Percentiles rank a stretch among this genome's conserved stretches.
Conservation (phyloP, 2,329 filamentous ascomycete species). For the Penicillium sp. region DNA sequence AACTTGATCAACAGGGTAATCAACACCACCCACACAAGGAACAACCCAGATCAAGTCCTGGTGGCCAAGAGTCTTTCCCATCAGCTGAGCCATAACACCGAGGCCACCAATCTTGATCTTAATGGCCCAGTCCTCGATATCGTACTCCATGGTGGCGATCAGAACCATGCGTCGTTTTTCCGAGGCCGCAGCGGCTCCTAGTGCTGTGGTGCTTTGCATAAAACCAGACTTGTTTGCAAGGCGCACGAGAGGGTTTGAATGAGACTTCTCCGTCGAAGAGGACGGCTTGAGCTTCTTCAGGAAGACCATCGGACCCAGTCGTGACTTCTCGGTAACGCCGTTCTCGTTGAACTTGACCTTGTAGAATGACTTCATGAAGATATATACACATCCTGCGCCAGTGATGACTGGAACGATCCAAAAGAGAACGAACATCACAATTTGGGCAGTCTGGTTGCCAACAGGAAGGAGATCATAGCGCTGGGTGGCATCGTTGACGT, state of each 20-base stretch:
- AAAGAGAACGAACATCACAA: conserved; percentile 60
- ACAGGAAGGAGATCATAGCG: conserved; percentile 56
- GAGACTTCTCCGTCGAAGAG: conserved; percentile 26
- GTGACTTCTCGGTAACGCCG: conserved; percentile 57
- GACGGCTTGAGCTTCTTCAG: conserved; percentile 42
- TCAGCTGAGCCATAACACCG: conserved; percentile 71
- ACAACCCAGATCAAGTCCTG: conserved; percentile 69
- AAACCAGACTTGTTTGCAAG: conserved; percentile 42
- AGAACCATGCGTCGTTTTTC: conserved; percentile 58
- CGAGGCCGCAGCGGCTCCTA: conserved; percentile 31
- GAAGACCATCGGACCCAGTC: conserved; percentile 42
- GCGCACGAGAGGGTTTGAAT: conserved; percentile 40
- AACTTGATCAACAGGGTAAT: conserved; percentile 64
- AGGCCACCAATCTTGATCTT: conserved; percentile 74
- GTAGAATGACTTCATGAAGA: conserved; percentile 66
- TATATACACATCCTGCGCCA: conserved; percentile 56
- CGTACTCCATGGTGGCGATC: conserved; percentile 73
- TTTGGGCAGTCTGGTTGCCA: conserved; percentile 58
- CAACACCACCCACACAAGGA: conserved; percentile 66
- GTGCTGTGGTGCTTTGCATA: conserved; percentile 40
- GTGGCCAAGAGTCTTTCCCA: conserved; percentile 69
- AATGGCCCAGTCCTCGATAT: conserved; percentile 71
- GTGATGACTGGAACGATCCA: conserved; percentile 57
- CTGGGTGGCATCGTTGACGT: conserved; percentile 60
- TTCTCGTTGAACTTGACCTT: conserved; percentile 66